These are phyloP conservation scores for Thelephora aurantiotincta DNA, from an alignment of 768 basidiomycete species.

Conservation along the genomic window DNA sequence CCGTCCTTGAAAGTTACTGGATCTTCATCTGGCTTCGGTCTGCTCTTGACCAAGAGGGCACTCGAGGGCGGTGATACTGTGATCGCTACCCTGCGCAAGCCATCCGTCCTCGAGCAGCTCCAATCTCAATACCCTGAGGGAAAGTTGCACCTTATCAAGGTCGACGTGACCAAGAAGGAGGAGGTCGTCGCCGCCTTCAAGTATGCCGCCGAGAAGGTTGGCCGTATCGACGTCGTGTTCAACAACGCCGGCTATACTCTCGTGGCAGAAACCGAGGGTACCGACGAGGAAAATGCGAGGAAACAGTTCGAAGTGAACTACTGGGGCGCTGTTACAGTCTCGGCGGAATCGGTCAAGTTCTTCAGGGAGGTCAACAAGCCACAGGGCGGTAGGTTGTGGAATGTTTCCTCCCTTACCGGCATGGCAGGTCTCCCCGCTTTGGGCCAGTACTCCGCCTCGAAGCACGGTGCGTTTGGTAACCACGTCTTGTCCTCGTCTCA, in stretches of 20 bases:
- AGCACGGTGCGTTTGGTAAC: background rate
- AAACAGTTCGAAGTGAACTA: conserved; percentile 13
- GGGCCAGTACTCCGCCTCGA: conserved; percentile 10
- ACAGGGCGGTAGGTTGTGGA: conserved; percentile 21
- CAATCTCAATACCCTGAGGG: conserved; percentile 4
- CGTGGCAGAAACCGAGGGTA: conserved; percentile 9
- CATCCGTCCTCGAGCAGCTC: conserved; percentile 12
- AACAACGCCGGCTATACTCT: conserved; percentile 13
- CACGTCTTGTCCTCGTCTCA: background rate
- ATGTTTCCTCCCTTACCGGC: conserved; percentile 17
- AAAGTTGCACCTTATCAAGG: conserved; percentile 10
- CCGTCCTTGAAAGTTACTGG: conserved; percentile 12
- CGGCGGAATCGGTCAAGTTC: conserved; percentile 17
- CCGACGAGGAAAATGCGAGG: conserved; percentile 5
- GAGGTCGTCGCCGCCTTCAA: conserved; percentile 10
- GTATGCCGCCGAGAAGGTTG: conserved; percentile 7
- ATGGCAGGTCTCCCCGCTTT: conserved; percentile 4
- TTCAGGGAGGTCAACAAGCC: conserved; percentile 25
- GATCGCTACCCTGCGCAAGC: conserved; percentile 14
- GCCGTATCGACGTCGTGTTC: conserved; percentile 14
- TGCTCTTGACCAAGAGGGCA: conserved; percentile 9
- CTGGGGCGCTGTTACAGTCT: conserved; percentile 17
- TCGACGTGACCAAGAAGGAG: conserved; percentile 10
- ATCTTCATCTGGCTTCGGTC: conserved; percentile 14
- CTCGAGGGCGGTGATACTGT: conserved; percentile 13